Base-by-base conservation (phyloP, 2,329 filamentous ascomycete species). In the Metarhizium sp. region DNA sequence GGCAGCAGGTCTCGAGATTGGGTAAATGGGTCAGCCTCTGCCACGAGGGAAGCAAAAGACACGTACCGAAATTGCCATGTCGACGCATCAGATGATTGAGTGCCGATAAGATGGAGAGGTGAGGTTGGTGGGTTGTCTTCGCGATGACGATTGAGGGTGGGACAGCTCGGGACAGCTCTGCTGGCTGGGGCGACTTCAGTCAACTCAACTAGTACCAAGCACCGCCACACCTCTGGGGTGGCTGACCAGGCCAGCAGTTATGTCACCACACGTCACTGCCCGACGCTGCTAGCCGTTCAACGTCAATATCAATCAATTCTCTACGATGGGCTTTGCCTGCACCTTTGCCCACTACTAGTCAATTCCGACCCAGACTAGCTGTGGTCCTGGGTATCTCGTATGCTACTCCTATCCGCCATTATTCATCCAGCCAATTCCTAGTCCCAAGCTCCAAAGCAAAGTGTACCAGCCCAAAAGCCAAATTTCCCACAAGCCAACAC, bases 51-150 rank as follows among this genome's bases (percentile, higher is more conserved):
- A 6, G 16, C 18, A 7, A 20, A 20, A 10, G 25, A 2, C 29
- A 60, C 64, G 40, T 63, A 69, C 67, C 62, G 67, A 69, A 59
- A 69, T 68, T 51, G 67, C 67, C 67, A 69, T 69, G 57, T 64
- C 66, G 64, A 63, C 59, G 64, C 66, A 67, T 66, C 20, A 53
- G 56, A 50, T 30, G 49, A n/a, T 34, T 42, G 48, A 29, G 8
- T 43, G 51, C 34, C 43, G 51, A 51, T 18, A 16, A 30, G 16
- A 43, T 30, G 45, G 14, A 48, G 45, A 48, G 11, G 2, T 14
- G 45, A 48, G 45, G 45, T 30, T 48, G 45, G 45, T 48, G 20
- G 45, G 13, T 25, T 30, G 20, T 29, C 20, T 51, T 60, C 61
- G 62, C 66, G 60, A 68, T 68, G 66, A 68, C 65, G 66, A 66